Base-by-base conservation (phyloP, 139 green algal species). In the Chlorella sp. region DNA sequence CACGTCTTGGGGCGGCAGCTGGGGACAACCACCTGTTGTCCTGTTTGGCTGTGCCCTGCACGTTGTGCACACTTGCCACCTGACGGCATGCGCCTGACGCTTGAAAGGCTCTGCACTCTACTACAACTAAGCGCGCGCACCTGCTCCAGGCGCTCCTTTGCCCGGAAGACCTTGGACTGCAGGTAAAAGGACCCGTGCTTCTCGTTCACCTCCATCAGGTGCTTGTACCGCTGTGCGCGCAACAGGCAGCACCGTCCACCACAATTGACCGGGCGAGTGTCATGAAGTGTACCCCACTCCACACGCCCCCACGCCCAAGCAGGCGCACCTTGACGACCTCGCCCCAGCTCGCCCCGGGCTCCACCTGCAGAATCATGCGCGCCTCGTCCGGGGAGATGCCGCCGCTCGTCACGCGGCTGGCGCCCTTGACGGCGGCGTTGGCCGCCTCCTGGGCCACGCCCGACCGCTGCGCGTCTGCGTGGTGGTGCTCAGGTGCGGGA, bases 151-250 rank as follows among this genome's bases (percentile, higher is more conserved):
- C 31, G 26, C 66, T 88, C 83, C 74, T 74, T 80, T 5, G 83
- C 83, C 1, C 89, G 71, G 70, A 89, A 90, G 2, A 96, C 87
- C 81, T 96, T 97, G 59, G 85, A 93, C 80, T 94, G 86, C 49
- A 97, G 74, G 82, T 97, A 97, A 79, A 97, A 97, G 20, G 88
- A 91, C 23, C 92, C 92, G 50, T 85, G 69, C 84, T 94, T 89
- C 79, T 97, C 87, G 79, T 97, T 97, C 4, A 79, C 78, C 4
- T 88, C 80, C 55, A 91, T 93, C 69, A 97, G 69, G 73, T 94
- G 86, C 63, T 94, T 82, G 67, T 92, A 97, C 60, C 86, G 85
- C 82, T 89, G 77, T 51, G 42, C 42, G 17, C 10, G 17, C 42
- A 55, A 55, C 42, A 55, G 17, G 17, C 42, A 55, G 17, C 42